Base-by-base conservation (phyloP, 306 rosid species). In the Ormosia emarginata region DNA sequence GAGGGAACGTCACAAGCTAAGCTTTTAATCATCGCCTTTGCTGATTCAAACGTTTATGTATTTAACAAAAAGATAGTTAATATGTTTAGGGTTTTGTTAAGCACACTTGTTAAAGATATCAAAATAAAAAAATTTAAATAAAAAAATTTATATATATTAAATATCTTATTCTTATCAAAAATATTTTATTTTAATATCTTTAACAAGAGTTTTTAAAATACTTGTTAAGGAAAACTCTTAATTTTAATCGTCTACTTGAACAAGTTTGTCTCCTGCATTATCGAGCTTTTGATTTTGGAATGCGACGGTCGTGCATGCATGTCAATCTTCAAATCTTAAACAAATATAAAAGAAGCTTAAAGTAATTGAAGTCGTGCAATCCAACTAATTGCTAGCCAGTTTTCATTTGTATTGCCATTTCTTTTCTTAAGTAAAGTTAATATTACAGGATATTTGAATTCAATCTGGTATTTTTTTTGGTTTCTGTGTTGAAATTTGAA, bases 351-450 rank as follows among this genome's bases (percentile, higher is more conserved):
- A 47, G 3, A 46, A 29, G 14, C 70, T 75, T 61, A 24, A 67
- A 67, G 58, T 69, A n/a, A 3, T 24, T 24, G 2, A 63, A 37
- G n/a, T 37, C 8, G 32, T 66, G 68, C 75, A 49, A 2, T 11
- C 85, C 85, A 81, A 44, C 68, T 65, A 66, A 53, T 55, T 12
- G 7, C 66, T 61, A 64, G 79, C 74, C 50, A 8, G 3, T 33
- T 8, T 3, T 67, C 58, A 55, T 53, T 67, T 79, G 2, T 8
- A 55, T 67, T 30, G 75, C 61, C 43, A 29, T 49, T 67, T 65
- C 50, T 58, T 58, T 34, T 39, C n/a, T 49, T 43, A 29, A 37
- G 15, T 30, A 18, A 50, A 50, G n/a, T 74, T 33, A 9, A 65
- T 34, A 74, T 57, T 6, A n/a, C 13, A 8, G 6, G 37, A 61